A percentile compares a stretch with the other conserved stretches of the same genome.
Evolutionary conservation across 208 protist genomes (phyloP).

Genomic region (Trypanosoma rangeli): DNA sequence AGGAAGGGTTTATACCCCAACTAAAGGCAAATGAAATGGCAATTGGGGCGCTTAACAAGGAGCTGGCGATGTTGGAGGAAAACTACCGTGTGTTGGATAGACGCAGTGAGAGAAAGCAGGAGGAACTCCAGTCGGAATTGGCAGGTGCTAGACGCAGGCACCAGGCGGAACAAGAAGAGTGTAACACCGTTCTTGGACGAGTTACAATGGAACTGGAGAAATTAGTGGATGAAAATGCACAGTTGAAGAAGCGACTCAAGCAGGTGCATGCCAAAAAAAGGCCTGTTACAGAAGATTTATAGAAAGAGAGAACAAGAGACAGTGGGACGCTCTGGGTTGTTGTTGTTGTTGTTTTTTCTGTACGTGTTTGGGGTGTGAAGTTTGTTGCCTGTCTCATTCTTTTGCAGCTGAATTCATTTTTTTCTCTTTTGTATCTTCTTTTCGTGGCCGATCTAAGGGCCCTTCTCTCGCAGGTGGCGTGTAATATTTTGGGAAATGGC

Average conservation of each 20-base stretch:
- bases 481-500: constrained; percentile 11
- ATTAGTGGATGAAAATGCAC: constrained; percentile 64
- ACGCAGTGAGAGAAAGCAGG: constrained; percentile 25
- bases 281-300: not conserved
- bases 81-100: constrained; percentile 22
- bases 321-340: too few relatives aligned
- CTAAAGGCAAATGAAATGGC: constrained; percentile 54
- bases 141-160: not conserved
- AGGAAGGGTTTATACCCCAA: constrained; percentile 16
- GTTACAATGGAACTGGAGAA: constrained; percentile 66
- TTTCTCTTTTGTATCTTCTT: constrained; percentile 7
- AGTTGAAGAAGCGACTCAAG: constrained; percentile 40
- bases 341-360: too few relatives aligned
- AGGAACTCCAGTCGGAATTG: constrained; percentile 17
- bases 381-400: not conserved
- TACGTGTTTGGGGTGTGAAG: not conserved
- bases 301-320: not conserved
- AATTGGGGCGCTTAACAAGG: constrained; percentile 49
- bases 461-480: not conserved
- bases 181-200: constrained; percentile 50
- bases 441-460: constrained; percentile 3
- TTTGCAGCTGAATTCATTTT: not conserved
- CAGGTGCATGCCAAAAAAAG: constrained; percentile 10
- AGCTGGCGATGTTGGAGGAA: constrained; percentile 42
- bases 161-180: constrained; percentile 46